These are phyloP conservation scores for Phialophora macrospora DNA, from an alignment of 2,329 filamentous ascomycete species.

Conservation along the genomic window DNA sequence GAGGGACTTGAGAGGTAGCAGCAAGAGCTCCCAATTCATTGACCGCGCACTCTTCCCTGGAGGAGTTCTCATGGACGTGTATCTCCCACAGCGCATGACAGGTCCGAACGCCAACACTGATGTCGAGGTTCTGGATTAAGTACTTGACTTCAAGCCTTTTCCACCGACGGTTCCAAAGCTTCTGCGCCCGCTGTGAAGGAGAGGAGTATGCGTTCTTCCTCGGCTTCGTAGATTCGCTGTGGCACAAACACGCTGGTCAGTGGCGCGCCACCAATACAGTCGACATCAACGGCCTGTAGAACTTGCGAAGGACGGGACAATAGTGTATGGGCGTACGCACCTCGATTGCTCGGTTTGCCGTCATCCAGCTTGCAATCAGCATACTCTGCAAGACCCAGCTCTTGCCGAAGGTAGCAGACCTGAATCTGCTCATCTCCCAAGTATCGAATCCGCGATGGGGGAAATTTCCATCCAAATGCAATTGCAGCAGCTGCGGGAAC, in stretches of 20 bases:
- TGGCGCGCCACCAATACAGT: not conserved
- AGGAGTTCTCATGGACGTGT: not conserved
- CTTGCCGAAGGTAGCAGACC: slow-evolving; percentile 22
- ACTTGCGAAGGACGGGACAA: not conserved
- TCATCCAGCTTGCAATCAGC: slow-evolving; percentile 37
- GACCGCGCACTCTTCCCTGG: not conserved
- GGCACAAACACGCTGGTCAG: not conserved
- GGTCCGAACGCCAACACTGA: not conserved
- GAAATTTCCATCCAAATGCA: slow-evolving; percentile 38
- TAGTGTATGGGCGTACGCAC: slow-evolving; percentile 19
- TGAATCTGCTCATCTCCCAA: slow-evolving; percentile 25
- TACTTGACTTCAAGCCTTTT: not conserved
- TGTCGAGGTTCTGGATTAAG: not conserved
- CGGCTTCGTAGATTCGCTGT: slow-evolving; percentile 29
- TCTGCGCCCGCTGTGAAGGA: slow-evolving; percentile 15
- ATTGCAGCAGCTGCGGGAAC: slow-evolving; percentile 33
- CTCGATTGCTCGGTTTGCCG: slow-evolving; percentile 32
- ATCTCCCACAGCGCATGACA: not conserved
- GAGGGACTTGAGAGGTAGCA: not conserved
- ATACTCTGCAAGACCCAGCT: slow-evolving; percentile 37
- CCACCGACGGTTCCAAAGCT: not conserved
- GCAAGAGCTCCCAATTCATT: not conserved
- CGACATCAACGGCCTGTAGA: not conserved
- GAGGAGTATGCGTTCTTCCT: slow-evolving; percentile 31
- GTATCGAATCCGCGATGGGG: slow-evolving; percentile 34